These are phyloP conservation scores for Myriangium duriaei DNA, from an alignment of 2,329 filamentous ascomycete genomes.

Conservation along the genomic window DNA sequence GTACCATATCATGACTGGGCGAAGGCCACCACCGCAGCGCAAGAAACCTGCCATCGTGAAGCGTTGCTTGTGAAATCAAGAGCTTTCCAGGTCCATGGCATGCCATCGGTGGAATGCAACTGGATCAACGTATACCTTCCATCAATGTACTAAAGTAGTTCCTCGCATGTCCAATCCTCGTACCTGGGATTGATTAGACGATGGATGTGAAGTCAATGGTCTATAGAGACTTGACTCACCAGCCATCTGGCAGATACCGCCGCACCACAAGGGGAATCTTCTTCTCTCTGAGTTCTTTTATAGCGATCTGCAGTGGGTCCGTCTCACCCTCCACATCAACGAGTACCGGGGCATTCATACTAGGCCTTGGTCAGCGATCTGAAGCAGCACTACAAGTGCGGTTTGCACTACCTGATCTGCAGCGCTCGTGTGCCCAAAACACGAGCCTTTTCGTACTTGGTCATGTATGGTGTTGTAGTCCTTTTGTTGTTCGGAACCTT, in stretches of 20 bases:
- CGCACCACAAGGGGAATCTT: slow-evolving; percentile 95
- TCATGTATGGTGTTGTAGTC: slow-evolving; percentile 96
- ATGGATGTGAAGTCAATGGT: neutral
- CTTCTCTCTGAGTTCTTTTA: slow-evolving; percentile 95
- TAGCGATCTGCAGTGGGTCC: slow-evolving; percentile 90
- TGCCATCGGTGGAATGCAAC: too few species aligned
- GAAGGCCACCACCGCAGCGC: too few species aligned
- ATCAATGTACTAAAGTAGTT: slow-evolving; percentile 63
- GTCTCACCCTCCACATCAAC: slow-evolving; percentile 97
- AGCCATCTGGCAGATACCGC: slow-evolving; percentile 92
- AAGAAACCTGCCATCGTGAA: too few species aligned
- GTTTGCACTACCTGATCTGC: slow-evolving; percentile 70
- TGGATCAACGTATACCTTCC: too few species aligned
- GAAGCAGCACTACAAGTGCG: neutral
- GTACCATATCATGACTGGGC: too few species aligned
- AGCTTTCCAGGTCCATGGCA: too few species aligned
- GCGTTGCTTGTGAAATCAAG: too few species aligned
- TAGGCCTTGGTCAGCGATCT: slow-evolving; percentile 28
- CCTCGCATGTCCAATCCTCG: slow-evolving; percentile 98
- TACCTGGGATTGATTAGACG: slow-evolving; percentile 49
- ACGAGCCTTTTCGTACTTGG: slow-evolving; percentile 92
- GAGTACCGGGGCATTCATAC: slow-evolving; percentile 94
- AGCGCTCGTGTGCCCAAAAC: slow-evolving; percentile 86
- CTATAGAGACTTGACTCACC: slow-evolving; percentile 45
- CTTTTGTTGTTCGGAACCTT: slow-evolving; percentile 82